Base-by-base conservation (phyloP, 768 basidiomycete species). In the Cyathus striatus region DNA sequence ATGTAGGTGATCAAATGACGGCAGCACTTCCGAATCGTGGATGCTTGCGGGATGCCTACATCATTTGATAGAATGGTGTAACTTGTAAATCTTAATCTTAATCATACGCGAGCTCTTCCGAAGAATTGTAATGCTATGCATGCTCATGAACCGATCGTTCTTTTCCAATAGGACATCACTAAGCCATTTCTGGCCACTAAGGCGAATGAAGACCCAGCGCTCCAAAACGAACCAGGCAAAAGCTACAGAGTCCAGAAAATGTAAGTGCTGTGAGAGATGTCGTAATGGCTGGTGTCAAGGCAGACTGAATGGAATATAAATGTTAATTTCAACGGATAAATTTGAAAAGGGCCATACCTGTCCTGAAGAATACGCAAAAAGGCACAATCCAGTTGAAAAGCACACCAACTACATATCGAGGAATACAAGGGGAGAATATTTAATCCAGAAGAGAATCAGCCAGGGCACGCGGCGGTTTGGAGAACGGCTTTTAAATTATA, bases 391-490 rank as follows among this genome's bases (percentile, higher is more conserved):
- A 33, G 85, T 72, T 1, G 84, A 89, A 62, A 90, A 90, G 61
- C 83, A 85, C 30, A 85, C 84, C 35, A 90, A 86, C 41, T 87
- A 87, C 58, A 90, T 71, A 46, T 90, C 86, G 36, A 90, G 76
- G 65, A 90, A 88, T 48, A 89, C 83, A 23, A 90, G 70, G 12
- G 87, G 87, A 4, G 86, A 86, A 24, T 86, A 70, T 57, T 89
- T 90, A 65, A 90, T 90, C 87, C 86, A 90, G 51, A 90, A 88
- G 43, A 86, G 63, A 34, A 86, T 82, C 83, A 84, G 86, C 84
- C 84, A 86, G 1, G 85, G 84, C 33, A 86, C 83, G 41, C 81
- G 78, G 58, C 86, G 78, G 6, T 81, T 79, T 16, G 84, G 85
- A 25, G 83, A 85, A 42, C 84, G 84, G 56, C 84, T 86, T 36